Conservation (phyloP, 176 grass and related monocot genomes). For the Carex pumila region DNA sequence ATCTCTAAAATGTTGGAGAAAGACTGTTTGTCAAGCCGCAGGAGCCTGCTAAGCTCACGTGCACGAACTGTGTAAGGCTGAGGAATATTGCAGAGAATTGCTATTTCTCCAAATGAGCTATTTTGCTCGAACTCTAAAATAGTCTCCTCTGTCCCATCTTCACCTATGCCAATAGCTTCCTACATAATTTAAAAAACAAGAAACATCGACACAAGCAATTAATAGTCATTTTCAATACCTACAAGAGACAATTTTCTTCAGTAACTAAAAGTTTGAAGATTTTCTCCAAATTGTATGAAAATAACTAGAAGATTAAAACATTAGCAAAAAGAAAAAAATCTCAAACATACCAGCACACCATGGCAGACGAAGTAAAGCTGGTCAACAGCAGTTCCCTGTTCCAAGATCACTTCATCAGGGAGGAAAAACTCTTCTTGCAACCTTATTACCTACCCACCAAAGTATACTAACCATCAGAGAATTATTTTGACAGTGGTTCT, state of each 20-base stretch:
- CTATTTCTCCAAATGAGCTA: constrained; percentile 77
- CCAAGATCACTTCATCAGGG: constrained; percentile 87
- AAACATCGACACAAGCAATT: too few species aligned
- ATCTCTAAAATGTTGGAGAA: constrained; percentile 91
- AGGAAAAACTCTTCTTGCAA: constrained; percentile 95
- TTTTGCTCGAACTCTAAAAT: constrained; percentile 46
- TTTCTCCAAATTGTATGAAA: background rate
- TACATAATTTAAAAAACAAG: constrained; percentile 18
- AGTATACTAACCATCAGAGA: constrained; percentile 5
- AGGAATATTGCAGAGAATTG: constrained; percentile 82
- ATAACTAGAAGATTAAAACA: constrained; percentile 2
- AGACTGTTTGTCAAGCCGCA: constrained; percentile 74
- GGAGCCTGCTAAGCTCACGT: constrained; percentile 64
- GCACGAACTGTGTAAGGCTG: constrained; percentile 80
- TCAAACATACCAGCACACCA: constrained; percentile 55
- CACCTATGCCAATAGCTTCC: constrained; percentile 64
- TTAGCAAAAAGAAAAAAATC: background rate
- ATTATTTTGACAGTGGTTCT: background rate
- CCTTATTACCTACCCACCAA: constrained; percentile 52
- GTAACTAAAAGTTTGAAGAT: background rate
- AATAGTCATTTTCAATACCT: background rate
- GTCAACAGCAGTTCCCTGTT: constrained; percentile 82
- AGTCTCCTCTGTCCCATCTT: constrained; percentile 78
- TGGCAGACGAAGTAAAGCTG: constrained; percentile 95
- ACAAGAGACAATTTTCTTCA: background rate